Conservation (phyloP, 2,329 filamentous ascomycete genomes). For the Phoma herbarum region DNA sequence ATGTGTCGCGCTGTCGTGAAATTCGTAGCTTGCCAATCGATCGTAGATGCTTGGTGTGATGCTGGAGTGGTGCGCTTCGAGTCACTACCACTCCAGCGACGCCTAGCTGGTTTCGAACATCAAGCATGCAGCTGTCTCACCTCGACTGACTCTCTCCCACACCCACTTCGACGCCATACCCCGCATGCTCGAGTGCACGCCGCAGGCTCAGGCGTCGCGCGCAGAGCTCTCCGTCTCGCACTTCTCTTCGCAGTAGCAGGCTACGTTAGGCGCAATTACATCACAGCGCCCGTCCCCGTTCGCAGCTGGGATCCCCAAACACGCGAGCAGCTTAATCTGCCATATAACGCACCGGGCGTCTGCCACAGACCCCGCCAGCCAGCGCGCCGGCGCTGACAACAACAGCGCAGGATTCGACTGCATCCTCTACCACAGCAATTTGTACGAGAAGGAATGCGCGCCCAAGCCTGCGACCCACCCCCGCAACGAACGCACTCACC, state of each 20-base stretch:
- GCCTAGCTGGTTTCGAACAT: slow-evolving; percentile 8
- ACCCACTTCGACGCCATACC: slow-evolving; percentile 15
- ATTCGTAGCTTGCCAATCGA: not conserved
- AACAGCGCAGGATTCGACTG: slow-evolving; percentile 24
- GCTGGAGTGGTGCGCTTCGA: slow-evolving; percentile 7
- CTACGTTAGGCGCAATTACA: slow-evolving; percentile 17
- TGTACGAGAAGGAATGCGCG: slow-evolving; percentile 34
- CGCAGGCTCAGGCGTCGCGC: slow-evolving; percentile 23
- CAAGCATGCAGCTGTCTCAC: slow-evolving; percentile 19
- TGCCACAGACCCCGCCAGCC: slow-evolving; percentile 35
- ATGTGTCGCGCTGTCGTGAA: not conserved
- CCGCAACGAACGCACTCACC: slow-evolving; percentile 29
- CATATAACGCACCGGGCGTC: slow-evolving; percentile 35
- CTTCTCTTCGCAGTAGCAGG: slow-evolving; percentile 17
- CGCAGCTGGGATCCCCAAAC: slow-evolving; percentile 42
- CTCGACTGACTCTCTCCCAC: slow-evolving; percentile 21
- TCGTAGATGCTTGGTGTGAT: not conserved
- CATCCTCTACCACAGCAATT: slow-evolving; percentile 9
- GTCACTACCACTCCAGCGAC: slow-evolving; percentile 13
- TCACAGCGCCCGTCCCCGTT: slow-evolving; percentile 24
- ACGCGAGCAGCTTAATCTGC: slow-evolving; percentile 25
- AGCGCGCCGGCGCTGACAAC: slow-evolving; percentile 33
- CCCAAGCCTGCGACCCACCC: slow-evolving; percentile 27
- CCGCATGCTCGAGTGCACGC: slow-evolving; percentile 30
- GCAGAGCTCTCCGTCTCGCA: slow-evolving; percentile 12